Base-by-base conservation (phyloP, 257 asterid genomes). In the Rhazya stricta region DNA sequence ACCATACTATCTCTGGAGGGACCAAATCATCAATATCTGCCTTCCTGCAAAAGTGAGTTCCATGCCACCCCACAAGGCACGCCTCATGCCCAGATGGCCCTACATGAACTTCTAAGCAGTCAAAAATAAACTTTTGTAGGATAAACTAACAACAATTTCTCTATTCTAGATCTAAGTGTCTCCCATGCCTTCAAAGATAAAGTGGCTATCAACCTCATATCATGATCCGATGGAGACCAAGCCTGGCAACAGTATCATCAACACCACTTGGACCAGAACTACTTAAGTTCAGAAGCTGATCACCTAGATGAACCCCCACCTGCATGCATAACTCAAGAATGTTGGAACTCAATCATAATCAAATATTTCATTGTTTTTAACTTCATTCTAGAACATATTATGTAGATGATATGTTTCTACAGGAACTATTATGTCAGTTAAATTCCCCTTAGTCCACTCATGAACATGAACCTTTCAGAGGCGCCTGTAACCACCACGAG, bases 71-170 rank as follows among this genome's bases (percentile, higher is more conserved):
- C 97, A 78, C 99, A 69, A 79, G 88, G 50, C 94, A 89, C 77
- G 98, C 97, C 75, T 80, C 85, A 74, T 94, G 97, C 46, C 98
- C 96, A 1, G 91, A 94, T 39, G 90, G 89, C 36, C 97, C 97
- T 32, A 94, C 93, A 11, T 89, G 97, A 65, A 94, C 98, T 84
- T 92, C 99, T 0, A 84, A 77, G 72, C 99, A 94, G 77, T 85
- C 84, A n/a, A n/a, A n/a, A n/a, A n/a, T 71, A 92, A 54, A 90
- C 96, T 73, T 90, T 90, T 2, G 91, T 84, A 21, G 98, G 97
- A 81, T 90, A 88, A 53, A 85, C 96, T 30, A 79, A 60, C 84
- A 94, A 63, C 81, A 94, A 79, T 79, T 82, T 94, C 81, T 83
- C 80, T 27, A 94, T 92, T 29, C 97, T 96, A 16, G 86, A 81